Conservation (phyloP, 2,329 filamentous ascomycete species). For the Aspergillus japonicus region DNA sequence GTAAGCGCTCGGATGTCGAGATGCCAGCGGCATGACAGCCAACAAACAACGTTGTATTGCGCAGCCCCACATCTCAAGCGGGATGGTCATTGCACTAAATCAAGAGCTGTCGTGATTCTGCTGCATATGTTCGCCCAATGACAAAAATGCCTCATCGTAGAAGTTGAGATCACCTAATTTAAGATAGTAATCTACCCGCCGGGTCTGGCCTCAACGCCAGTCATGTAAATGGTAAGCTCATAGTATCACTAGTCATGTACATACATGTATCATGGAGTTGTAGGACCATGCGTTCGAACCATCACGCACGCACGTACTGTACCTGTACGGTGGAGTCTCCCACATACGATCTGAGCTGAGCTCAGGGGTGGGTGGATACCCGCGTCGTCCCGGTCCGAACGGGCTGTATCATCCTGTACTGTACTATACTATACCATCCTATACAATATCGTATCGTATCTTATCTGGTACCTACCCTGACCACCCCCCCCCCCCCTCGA, state of each 20-base stretch:
- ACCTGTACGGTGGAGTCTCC: no score
- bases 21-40: slow-evolving; percentile 2
- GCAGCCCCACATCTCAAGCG: neutral
- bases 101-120: no score
- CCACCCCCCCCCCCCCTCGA: neutral
- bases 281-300: neutral
- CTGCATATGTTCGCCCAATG: neutral
- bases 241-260: no score
- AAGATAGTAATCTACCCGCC: neutral
- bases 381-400: neutral
- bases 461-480: no score
- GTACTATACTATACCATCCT: no score
- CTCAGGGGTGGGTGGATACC: neutral
- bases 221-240: no score
- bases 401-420: neutral
- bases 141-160: neutral
- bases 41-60: neutral
- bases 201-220: neutral
- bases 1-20: neutral
- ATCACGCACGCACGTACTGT: no score
- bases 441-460: no score
- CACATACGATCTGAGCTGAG: no score
- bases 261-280: no score
- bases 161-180: neutral
- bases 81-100: no score